Base-by-base conservation (phyloP, 2,329 filamentous ascomycete genomes). In the Cadophora malorum region DNA sequence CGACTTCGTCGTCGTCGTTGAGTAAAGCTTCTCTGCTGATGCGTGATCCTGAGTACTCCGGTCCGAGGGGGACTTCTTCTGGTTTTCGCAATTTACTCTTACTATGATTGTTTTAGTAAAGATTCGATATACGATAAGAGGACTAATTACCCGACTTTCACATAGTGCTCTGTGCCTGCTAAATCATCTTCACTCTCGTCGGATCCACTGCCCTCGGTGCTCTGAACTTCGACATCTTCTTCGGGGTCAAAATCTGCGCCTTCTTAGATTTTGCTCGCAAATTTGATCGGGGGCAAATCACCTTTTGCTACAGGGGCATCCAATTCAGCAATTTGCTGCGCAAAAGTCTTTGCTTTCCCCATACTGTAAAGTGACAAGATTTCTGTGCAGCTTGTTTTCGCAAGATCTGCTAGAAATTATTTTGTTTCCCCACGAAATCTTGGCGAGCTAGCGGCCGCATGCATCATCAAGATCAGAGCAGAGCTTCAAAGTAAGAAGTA, bases 131-230 rank as follows among this genome's bases (percentile, higher is more conserved):
- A 63, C 31, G 7, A 10, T 31, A 35, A 21, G 1, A 61, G 31
- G 53, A 5, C 10, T 31, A 59, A 60, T 70, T 81, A 91, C 84
- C 90, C 91, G 38, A 97, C 92, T 63, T 85, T 80, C 53, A 91
- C 86, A 77, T 98, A 98, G 78, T 98, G 95, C 75, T 97, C 95
- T 38, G 94, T 91, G 23, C 91, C 93, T 12, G 84, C 84, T 69
- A 86, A 80, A 12, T 78, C 82, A 73, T 84, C 83, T 33, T 85
- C 81, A 5, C 84, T 87, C 62, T 82, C 85, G 16, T 79, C 79
- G 53, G 79, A 83, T 53, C 81, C 83, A 58, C 86, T 86, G 47
- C 72, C 74, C 33, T 76, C 73, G 59, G 72, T 76, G 14, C 65
- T 66, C 59, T 73, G 68, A 23, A 67, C 69, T 25, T 68, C 72